Conservation (phyloP, 176 grass and related monocot species). For the Aegilops tauschii region DNA sequence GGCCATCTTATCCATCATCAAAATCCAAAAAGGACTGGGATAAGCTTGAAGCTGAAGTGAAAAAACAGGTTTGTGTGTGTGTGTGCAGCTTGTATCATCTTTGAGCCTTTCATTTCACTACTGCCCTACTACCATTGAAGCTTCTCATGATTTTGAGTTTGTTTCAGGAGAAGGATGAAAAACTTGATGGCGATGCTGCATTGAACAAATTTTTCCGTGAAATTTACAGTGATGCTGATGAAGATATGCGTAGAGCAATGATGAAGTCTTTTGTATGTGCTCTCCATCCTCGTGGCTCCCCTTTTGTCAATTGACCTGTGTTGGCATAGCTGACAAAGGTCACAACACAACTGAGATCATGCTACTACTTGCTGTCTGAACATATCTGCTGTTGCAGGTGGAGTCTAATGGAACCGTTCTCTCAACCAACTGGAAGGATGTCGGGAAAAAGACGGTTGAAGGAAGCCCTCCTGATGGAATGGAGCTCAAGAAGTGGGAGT, state of each 20-base stretch:
- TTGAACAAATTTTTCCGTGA: constrained; percentile 77
- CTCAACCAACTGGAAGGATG: constrained; percentile 86
- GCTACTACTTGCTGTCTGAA: background rate
- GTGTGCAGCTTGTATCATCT: background rate
- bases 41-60: constrained; percentile 79
- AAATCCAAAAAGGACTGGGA: constrained; percentile 85
- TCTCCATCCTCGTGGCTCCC: background rate
- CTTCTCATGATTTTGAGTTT: constrained; percentile 10
- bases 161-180: constrained; percentile 83
- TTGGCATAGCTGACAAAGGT: background rate
- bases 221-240: constrained; percentile 78
- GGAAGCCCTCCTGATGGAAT: constrained; percentile 81
- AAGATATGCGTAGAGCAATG: constrained; percentile 82
- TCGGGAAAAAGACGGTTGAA: constrained; percentile 59
- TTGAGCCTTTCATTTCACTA: background rate
- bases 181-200: constrained; percentile 85
- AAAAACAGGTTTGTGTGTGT: constrained; percentile 55
- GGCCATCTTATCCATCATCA: constrained; percentile 72
- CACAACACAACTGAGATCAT: background rate
- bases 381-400: constrained; percentile 41
- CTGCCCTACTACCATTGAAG: background rate
- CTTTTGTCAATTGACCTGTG: background rate
- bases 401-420: constrained; percentile 92
- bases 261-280: constrained; percentile 78
- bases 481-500: constrained; percentile 80